phyloP scores from a whole-genome alignment of 306 rosid genomes.

The Crotalaria pallida region DNA sequence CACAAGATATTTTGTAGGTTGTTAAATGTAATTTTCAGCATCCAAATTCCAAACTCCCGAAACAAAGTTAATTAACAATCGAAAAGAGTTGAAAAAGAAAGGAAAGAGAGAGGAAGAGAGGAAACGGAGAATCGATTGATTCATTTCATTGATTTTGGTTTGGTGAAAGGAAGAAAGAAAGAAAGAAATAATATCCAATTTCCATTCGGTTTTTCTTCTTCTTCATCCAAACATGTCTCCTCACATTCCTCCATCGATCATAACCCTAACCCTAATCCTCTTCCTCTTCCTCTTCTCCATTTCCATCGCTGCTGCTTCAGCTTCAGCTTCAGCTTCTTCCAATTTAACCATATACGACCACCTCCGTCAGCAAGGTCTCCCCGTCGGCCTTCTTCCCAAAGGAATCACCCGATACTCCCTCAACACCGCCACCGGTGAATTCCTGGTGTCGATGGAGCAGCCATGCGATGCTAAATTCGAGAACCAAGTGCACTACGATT shows the following conservation, averaged over 20 bases:
- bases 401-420: slow-evolving; percentile 48
- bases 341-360: slow-evolving; percentile 59
- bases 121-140: background rate
- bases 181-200: background rate
- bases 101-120: background rate
- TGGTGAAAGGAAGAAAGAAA: background rate
- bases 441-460: slow-evolving; percentile 49
- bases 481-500: slow-evolving; percentile 76
- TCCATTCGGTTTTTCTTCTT: background rate
- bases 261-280: background rate
- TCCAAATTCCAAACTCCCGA: no score
- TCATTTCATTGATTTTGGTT: no score
- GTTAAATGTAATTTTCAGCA: no score
- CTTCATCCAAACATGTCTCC: background rate
- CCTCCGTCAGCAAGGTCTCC: slow-evolving; percentile 65
- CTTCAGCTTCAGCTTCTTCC: slow-evolving; percentile 10
- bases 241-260: background rate
- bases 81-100: background rate
- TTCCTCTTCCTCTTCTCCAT: background rate
- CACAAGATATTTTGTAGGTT: no score
- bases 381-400: slow-evolving; percentile 74
- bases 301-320: background rate
- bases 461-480: slow-evolving; percentile 89
- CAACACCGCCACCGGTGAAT: slow-evolving; percentile 36
- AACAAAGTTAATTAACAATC: no score